These are phyloP conservation scores for Hygrocybe punicea DNA, from an alignment of 768 basidiomycete genomes.

Conservation along the genomic window DNA sequence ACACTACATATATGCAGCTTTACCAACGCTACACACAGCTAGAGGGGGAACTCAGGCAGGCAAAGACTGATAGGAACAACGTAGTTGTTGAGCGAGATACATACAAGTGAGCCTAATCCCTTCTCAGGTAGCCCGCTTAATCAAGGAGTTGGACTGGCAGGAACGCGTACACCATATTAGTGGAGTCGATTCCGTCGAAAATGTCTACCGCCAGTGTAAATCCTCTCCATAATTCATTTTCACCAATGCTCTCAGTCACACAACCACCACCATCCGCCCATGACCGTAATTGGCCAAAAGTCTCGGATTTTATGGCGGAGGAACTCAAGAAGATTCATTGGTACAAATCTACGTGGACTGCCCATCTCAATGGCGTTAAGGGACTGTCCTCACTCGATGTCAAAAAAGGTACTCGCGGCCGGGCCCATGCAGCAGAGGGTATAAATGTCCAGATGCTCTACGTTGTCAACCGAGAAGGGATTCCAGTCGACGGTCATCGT, in stretches of 20 bases:
- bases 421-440: not conserved
- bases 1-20: too few species aligned
- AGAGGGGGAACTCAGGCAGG: too few species aligned
- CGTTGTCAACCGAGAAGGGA: constrained; percentile 11
- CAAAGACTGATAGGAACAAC: too few species aligned
- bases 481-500: not conserved
- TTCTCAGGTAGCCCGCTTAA: too few species aligned
- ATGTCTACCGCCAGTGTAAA: not conserved
- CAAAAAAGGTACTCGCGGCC: not conserved
- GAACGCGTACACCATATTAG: not conserved
- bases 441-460: constrained; percentile 10
- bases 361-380: not conserved
- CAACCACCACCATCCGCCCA: not conserved
- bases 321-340: not conserved
- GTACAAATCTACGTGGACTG: not conserved
- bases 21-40: too few species aligned
- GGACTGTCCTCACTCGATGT: not conserved
- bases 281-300: not conserved
- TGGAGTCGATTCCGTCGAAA: not conserved
- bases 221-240: not conserved
- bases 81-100: not conserved
- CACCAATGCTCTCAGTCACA: not conserved
- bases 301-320: not conserved
- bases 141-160: not conserved
- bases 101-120: not conserved